Evolutionary conservation across 805 yeast species (phyloP), one percentile per base, ranked within the genome.

Genomic region (Zygosaccharomyces bisporus): DNA sequence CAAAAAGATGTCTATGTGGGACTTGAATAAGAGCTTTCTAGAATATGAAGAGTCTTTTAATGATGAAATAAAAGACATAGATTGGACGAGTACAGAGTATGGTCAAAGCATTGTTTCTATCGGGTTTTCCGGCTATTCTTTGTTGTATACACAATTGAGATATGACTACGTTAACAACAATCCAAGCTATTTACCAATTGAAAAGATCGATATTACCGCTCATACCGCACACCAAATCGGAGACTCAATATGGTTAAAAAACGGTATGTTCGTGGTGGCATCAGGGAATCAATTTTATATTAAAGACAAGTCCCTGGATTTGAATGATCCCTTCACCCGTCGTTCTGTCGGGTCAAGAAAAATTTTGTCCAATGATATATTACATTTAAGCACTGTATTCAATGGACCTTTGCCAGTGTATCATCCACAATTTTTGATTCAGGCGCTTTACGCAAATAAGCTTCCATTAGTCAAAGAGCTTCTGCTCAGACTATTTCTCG

Each of bases 351-450:
- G 84, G 0, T 70, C 86, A 0, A 69, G 81, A 47, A 75, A 71
- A 46, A 79, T 80, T 33, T 70, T 80, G 8, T 68, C 72, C 1
- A 71, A 71, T 56, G 72, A 64, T 57, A 75, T 90, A 2, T 74
- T 86, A 47, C 84, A 83, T 53, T 70, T 90, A 45, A 85, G 83
- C 39, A 70, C 86, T 12, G 81, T 89, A 4, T 66, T 90, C 44
- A 90, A 90, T 66, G 97, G 97, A 24, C 93, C 95, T 0, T 63
- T 91, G 12, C 96, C 97, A 0, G 67, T 88, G 0, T 90, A 86
- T 54, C 97, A 91, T 57, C 98, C 98, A 0, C 96, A 89, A 61
- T 75, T 87, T 42, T 63, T 90, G 38, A 81, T 88, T 35, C 96
- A 90, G 61, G 69, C 81, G 4, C 61, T 90, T 14, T 80, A 83